These are phyloP conservation scores for Marasmius oreades DNA, from an alignment of 1,284 basidiomycete genomes.

Conservation along the genomic window DNA sequence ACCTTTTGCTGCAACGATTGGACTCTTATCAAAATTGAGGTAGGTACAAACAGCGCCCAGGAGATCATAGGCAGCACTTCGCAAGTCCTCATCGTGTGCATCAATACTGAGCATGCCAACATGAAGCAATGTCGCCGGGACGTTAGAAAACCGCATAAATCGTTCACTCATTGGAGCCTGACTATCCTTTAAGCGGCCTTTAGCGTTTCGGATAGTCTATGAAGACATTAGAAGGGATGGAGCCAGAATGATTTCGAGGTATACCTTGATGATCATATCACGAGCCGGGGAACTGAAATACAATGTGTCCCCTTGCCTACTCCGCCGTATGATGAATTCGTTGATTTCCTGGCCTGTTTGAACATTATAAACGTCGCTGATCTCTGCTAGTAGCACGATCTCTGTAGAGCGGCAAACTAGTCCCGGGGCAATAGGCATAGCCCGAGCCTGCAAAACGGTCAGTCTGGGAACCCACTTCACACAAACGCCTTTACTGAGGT, in stretches of 20 bases:
- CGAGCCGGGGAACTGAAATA: slow-evolving; percentile 69
- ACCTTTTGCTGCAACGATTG: slow-evolving; percentile 69
- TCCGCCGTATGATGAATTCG: slow-evolving; percentile 78
- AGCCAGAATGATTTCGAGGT: slow-evolving; percentile 1
- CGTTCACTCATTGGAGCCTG: slow-evolving; percentile 60
- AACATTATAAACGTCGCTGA: slow-evolving; percentile 84
- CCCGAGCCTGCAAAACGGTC: slow-evolving; percentile 11
- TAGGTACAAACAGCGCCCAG: slow-evolving; percentile 76
- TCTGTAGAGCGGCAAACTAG: slow-evolving; percentile 74
- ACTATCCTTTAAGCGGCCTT: slow-evolving; percentile 59
- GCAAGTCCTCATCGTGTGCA: slow-evolving; percentile 69
- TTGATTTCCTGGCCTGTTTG: slow-evolving; percentile 70
- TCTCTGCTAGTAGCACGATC: slow-evolving; percentile 72
- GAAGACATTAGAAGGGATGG: slow-evolving; percentile 4
- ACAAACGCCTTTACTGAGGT: slow-evolving; percentile 49
- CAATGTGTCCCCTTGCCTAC: slow-evolving; percentile 62
- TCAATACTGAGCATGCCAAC: slow-evolving; percentile 78
- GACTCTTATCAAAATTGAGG: slow-evolving; percentile 71
- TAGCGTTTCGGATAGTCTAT: slow-evolving; percentile 67
- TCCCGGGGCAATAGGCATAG: slow-evolving; percentile 37
- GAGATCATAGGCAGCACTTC: slow-evolving; percentile 74
- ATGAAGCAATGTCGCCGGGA: slow-evolving; percentile 80
- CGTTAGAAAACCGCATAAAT: slow-evolving; percentile 75
- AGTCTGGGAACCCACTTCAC: neutral
- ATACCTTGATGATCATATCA: slow-evolving; percentile 74